phyloP scores from a whole-genome alignment of 139 green algal genomes.

The Chlorella vulgaris region DNA sequence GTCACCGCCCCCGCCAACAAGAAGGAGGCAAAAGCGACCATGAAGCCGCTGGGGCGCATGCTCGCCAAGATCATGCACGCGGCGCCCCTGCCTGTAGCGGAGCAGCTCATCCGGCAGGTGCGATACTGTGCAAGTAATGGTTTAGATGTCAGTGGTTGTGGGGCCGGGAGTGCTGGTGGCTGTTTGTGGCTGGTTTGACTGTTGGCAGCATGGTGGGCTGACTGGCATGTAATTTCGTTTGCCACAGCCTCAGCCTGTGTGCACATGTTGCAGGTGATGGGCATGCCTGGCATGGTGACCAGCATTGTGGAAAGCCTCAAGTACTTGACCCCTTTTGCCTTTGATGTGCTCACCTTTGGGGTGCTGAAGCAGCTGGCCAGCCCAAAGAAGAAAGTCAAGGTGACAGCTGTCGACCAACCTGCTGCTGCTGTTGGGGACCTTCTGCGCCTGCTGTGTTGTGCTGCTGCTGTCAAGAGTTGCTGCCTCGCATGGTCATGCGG shows the following conservation, averaged over 20 bases:
- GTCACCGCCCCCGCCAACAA: constrained; percentile 55
- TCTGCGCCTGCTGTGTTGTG: too few species aligned
- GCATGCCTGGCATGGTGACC: constrained; percentile 69
- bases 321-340: constrained; percentile 69
- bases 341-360: constrained; percentile 74
- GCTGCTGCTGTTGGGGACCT: too few species aligned
- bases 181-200: neutral
- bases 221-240: neutral
- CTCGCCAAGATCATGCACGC: constrained; percentile 67
- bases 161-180: neutral
- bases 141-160: neutral
- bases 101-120: constrained; percentile 58
- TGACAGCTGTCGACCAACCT: neutral
- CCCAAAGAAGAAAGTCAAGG: constrained; percentile 62
- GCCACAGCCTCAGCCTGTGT: too few species aligned
- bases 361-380: constrained; percentile 63
- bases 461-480: too few species aligned
- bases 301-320: constrained; percentile 75
- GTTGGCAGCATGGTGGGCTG: neutral
- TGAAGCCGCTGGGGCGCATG: constrained; percentile 57
- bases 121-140: neutral
- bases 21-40: constrained; percentile 54
- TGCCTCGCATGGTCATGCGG: too few species aligned
- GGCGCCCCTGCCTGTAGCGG: constrained; percentile 54
- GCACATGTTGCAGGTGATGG: constrained; percentile 54